Conservation (phyloP, 2,329 filamentous ascomycete genomes). For the Trichoderma asperellum region DNA sequence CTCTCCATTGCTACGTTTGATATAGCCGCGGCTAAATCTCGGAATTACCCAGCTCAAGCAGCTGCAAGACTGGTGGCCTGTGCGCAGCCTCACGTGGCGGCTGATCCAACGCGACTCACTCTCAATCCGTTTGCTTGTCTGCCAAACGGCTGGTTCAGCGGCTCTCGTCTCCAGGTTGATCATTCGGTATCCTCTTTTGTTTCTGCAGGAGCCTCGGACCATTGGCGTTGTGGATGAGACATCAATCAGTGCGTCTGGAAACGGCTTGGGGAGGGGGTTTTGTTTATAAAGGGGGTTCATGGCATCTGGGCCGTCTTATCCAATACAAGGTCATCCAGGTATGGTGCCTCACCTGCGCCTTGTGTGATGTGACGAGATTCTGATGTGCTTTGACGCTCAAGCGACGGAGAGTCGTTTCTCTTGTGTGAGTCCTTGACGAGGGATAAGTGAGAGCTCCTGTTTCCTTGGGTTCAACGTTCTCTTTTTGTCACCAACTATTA, state of each 20-base stretch:
- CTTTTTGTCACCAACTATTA: constrained; percentile 7
- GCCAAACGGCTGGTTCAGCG: constrained; percentile 7
- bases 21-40: constrained; percentile 23
- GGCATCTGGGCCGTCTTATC: constrained; percentile 22
- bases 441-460: constrained; percentile 19
- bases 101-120: constrained; percentile 26
- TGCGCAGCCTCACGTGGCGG: constrained; percentile 35
- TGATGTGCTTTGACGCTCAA: constrained; percentile 22
- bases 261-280: constrained; percentile 37
- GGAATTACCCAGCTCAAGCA: not conserved
- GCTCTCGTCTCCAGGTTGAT: not conserved
- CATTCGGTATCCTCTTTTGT: not conserved
- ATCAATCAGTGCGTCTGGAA: constrained; percentile 28
- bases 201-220: constrained; percentile 13
- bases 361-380: constrained; percentile 22
- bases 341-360: constrained; percentile 22
- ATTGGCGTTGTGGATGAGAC: constrained; percentile 31
- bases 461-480: not conserved
- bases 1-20: not conserved
- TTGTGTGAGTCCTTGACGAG: not conserved
- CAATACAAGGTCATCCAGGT: constrained; percentile 18
- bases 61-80: constrained; percentile 30
- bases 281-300: constrained; percentile 15
- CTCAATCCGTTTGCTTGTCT: constrained; percentile 21
- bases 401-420: constrained; percentile 2